These are phyloP conservation scores for Dipodascopsis uninucleata DNA, from an alignment of 805 yeast species.

Conservation along the genomic window DNA sequence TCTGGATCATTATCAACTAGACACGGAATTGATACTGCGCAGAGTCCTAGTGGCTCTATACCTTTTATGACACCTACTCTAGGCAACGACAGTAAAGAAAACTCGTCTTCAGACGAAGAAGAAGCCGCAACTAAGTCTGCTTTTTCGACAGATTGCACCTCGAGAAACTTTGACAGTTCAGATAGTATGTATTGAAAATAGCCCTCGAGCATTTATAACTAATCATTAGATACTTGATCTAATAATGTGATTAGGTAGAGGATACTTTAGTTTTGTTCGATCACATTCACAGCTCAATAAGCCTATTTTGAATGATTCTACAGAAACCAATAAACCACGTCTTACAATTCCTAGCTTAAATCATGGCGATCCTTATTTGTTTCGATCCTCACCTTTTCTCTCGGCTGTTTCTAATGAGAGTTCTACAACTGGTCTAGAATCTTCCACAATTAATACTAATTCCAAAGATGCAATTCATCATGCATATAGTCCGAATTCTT, in stretches of 20 bases:
- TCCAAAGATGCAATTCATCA: background rate
- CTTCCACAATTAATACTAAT: background rate
- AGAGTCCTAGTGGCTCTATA: background rate
- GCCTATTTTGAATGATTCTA: background rate
- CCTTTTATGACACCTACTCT: background rate
- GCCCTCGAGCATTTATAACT: background rate
- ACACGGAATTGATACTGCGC: background rate
- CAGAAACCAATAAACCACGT: constrained; percentile 1
- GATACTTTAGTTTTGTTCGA: background rate
- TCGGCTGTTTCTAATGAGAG: background rate
- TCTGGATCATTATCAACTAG: background rate
- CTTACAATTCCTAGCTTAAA: no score
- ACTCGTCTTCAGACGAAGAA: background rate
- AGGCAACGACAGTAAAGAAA: background rate
- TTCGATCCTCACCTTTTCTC: constrained; percentile 1
- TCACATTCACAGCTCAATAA: background rate
- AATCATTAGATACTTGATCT: background rate
- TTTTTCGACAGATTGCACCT: no score
- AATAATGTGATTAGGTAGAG: background rate
- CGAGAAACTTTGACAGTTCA: constrained; percentile 1
- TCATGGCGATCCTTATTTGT: no score
- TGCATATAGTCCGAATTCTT: background rate
- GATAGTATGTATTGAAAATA: constrained; percentile 1
- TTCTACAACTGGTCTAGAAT: background rate
- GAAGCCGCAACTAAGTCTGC: constrained; percentile 1